Base-by-base conservation (phyloP, 2,329 filamentous ascomycete genomes). In the Aspergillus pseudoterreus region DNA sequence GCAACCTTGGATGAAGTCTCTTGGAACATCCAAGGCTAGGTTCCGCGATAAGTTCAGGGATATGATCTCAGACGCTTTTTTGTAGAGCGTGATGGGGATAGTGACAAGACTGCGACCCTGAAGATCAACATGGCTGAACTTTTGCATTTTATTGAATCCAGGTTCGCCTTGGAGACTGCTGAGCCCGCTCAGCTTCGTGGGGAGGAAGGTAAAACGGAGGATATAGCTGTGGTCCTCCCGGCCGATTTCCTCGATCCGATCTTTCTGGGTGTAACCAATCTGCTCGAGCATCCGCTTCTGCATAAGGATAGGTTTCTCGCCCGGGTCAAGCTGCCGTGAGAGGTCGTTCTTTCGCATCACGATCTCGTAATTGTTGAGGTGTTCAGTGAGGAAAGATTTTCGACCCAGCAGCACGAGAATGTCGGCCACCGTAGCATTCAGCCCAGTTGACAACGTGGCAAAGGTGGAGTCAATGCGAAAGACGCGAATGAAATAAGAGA, bases 141-240 rank as follows among this genome's bases (percentile, higher is more conserved):
- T 96, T 61, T 92, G 87, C 69, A 88, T 83, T 64, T 90, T 91
- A 65, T 82, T 85, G 57, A 95, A 84, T 22, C 87, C 88, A 45
- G 91, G 82, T 63, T 97, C 92, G 57, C 79, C 79, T 58, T 92
- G 87, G 21, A 88, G 78, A 54, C 81, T 84, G 41, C 86, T 80
- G 56, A 86, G 84, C 45, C 92, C 90, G 67, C 85, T 92, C 69
- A 96, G 87, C 63, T 92, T 89, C 17, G 88, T 87, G 14, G 92
- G 92, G 52, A 96, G 78, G 71, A 99, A 99, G 53, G 94, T 90
- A 74, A 99, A 97, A 5, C 94, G 88, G 67, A 92, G 95, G 11
- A 99, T 81, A 63, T 97, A 99, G 67, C 92, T 95, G 70, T 97
- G 96, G 75, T 99, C 94, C 71, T 99, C 94, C 51, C 94, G 85